These are phyloP conservation scores for Coemansia sp. DNA, from an alignment of 192 early-diverging fungal species.

Conservation along the genomic window DNA sequence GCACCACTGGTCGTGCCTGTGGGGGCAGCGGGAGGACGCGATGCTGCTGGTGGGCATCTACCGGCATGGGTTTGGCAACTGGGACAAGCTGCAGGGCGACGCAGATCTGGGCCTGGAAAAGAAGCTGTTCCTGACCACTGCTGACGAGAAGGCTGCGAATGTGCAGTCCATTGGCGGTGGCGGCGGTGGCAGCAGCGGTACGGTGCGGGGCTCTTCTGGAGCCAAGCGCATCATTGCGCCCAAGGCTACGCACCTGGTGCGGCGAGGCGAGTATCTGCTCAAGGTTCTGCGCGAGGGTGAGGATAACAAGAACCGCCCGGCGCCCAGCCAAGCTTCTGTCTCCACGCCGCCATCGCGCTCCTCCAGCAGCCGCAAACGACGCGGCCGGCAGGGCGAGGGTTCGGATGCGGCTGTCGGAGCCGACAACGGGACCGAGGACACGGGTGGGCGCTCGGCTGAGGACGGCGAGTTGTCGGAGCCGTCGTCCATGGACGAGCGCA, in stretches of 20 bases:
- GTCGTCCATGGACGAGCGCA: constrained; percentile 58
- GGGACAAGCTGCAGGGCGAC: constrained; percentile 85
- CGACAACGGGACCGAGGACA: constrained; percentile 3
- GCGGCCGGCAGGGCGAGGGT: constrained; percentile 30
- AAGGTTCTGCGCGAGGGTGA: constrained; percentile 76
- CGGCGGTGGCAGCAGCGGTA: constrained; percentile 6
- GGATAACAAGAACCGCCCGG: constrained; percentile 34
- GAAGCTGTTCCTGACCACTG: constrained; percentile 77
- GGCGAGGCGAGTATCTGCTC: constrained; percentile 88
- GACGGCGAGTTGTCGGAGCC: constrained; percentile 47
- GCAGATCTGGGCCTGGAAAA: constrained; percentile 67
- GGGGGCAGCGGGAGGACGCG: constrained; percentile 91
- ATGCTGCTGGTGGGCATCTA: constrained; percentile 95
- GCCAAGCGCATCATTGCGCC: constrained; percentile 60
- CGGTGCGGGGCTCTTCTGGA: constrained; percentile 8
- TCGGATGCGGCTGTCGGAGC: constrained; percentile 23
- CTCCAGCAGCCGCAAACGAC: constrained; percentile 28
- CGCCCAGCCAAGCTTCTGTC: constrained; percentile 11
- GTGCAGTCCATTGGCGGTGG: constrained; percentile 32
- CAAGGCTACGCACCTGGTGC: constrained; percentile 78
- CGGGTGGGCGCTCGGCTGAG: neutral
- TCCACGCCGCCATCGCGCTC: constrained; percentile 8
- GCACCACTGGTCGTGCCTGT: constrained; percentile 77
- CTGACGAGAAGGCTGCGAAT: constrained; percentile 53
- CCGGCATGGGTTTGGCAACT: constrained; percentile 89